These are phyloP conservation scores for Chlorophyllum brunneum DNA, from an alignment of 768 basidiomycete species.

Conservation along the genomic window DNA sequence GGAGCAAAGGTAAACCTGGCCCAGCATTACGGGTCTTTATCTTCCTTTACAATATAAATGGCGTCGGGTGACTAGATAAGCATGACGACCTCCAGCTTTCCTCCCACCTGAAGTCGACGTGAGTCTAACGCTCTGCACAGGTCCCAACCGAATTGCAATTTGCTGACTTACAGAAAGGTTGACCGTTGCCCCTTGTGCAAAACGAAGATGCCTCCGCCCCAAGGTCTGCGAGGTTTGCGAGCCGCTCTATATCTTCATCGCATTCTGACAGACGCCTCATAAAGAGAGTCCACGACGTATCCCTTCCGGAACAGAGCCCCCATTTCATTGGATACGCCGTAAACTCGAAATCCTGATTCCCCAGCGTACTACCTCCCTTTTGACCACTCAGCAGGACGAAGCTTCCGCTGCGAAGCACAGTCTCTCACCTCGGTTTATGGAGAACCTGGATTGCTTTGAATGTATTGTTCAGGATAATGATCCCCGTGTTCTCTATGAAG, in stretches of 20 bases:
- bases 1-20: conserved; percentile 6
- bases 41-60: conserved; percentile 12
- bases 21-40: conserved; percentile 11
- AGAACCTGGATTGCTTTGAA: conserved; percentile 11
- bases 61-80: background rate
- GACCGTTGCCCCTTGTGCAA: conserved; percentile 15
- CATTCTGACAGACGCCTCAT: too few species aligned
- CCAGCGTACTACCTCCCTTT: too few species aligned
- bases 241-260: too few species aligned
- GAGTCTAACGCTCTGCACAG: conserved; percentile 1
- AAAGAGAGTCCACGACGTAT: too few species aligned
- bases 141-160: background rate
- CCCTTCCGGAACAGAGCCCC: too few species aligned
- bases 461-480: conserved; percentile 32
- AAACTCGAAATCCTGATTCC: too few species aligned
- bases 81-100: conserved; percentile 11
- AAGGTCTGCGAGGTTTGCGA: background rate
- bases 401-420: too few species aligned
- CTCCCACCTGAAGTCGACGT: conserved; percentile 16
- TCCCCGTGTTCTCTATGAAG: conserved; percentile 30
- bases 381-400: too few species aligned
- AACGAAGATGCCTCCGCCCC: background rate
- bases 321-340: too few species aligned
- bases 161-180: conserved; percentile 13
- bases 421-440: too few species aligned